Conservation (phyloP, 192 early-diverging fungal genomes). For the Dissophora globulifera region DNA sequence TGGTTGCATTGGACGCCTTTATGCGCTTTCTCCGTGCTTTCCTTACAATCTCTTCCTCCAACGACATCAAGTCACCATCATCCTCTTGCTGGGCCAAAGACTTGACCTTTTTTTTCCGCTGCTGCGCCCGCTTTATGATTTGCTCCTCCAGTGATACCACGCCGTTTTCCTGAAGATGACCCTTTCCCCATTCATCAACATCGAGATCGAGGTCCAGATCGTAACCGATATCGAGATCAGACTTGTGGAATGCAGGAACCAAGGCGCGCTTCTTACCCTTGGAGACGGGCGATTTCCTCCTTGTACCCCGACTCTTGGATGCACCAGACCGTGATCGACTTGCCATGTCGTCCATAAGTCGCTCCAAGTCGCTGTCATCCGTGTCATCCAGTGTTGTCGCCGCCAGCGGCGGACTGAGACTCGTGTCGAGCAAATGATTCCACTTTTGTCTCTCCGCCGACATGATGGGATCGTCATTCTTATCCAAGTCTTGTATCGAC, state of each 20-base stretch:
- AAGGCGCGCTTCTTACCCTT: background rate
- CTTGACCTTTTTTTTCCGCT: background rate
- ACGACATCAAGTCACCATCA: too few species aligned
- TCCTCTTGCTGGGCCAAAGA: background rate
- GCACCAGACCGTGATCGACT: background rate
- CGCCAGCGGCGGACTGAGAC: conserved; percentile 23
- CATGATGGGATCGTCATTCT: too few species aligned
- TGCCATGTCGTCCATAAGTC: conserved; percentile 17
- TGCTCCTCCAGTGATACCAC: conserved; percentile 15
- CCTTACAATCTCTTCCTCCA: too few species aligned
- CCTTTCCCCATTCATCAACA: too few species aligned
- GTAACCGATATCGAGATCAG: too few species aligned
- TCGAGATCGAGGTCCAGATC: too few species aligned
- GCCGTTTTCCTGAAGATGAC: background rate
- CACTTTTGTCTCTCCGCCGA: background rate
- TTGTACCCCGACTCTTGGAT: background rate
- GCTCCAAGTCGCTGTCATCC: conserved; percentile 5
- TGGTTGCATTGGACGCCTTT: too few species aligned
- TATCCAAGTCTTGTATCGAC: too few species aligned
- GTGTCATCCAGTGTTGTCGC: conserved; percentile 1
- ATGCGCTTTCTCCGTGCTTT: too few species aligned
- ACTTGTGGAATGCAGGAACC: too few species aligned
- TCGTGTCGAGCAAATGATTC: conserved; percentile 1
- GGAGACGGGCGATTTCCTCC: background rate
- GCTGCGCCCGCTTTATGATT: conserved; percentile 7